A percentile compares a stretch with the other conserved stretches of the same genome.
Evolutionary conservation across 2,329 filamentous ascomycete genomes (phyloP).

Genomic region (Venturia carpophila): DNA sequence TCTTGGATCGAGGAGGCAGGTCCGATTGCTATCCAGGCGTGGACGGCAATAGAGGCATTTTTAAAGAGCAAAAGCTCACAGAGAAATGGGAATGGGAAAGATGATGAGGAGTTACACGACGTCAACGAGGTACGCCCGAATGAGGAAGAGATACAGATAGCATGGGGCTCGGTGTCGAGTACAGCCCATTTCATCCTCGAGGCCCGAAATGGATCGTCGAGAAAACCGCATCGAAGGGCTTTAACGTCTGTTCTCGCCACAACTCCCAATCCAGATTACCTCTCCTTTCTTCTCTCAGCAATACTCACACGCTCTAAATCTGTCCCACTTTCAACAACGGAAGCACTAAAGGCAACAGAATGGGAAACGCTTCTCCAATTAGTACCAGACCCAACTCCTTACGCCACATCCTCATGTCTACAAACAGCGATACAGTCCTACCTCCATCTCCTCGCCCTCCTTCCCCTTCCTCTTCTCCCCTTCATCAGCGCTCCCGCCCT

Average conservation of each 20-base stretch:
- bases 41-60: slow-evolving; percentile 23
- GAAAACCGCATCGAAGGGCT: slow-evolving; percentile 20
- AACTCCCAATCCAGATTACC: slow-evolving; percentile 30
- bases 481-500: slow-evolving; percentile 31
- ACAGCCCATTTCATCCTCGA: slow-evolving; percentile 18
- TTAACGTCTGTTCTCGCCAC: slow-evolving; percentile 18
- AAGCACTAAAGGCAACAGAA: not conserved
- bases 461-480: slow-evolving; percentile 31
- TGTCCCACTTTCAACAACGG: not conserved
- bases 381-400: slow-evolving; percentile 34
- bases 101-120: not conserved
- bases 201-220: slow-evolving; percentile 14
- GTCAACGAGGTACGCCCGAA: slow-evolving; percentile 14
- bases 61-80: slow-evolving; percentile 21
- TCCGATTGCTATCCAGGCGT: slow-evolving; percentile 25
- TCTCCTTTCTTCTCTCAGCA: slow-evolving; percentile 37
- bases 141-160: slow-evolving; percentile 21
- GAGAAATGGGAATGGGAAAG: slow-evolving; percentile 5
- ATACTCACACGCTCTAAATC: slow-evolving; percentile 23
- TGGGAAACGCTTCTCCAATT: slow-evolving; percentile 33
- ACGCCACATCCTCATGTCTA: slow-evolving; percentile 29
- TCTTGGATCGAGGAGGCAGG: slow-evolving; percentile 29
- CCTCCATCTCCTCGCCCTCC: slow-evolving; percentile 36
- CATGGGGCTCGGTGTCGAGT: slow-evolving; percentile 23
- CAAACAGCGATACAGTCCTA: slow-evolving; percentile 34